Conservation (phyloP, 2,329 filamentous ascomycete genomes). For the Cyclaneusma minus region DNA sequence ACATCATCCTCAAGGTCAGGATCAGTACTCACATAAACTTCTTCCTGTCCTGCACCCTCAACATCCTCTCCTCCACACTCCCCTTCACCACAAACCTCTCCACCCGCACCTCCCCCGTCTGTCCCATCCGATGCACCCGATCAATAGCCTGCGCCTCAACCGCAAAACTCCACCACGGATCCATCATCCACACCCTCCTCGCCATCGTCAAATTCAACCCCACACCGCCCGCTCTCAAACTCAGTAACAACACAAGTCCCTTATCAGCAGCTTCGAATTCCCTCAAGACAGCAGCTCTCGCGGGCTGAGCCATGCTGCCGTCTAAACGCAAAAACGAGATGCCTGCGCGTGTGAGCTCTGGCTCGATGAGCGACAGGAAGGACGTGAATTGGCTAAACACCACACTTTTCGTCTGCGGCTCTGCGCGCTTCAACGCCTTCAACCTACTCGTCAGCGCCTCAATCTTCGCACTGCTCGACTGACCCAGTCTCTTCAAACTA, state of each 20-base stretch:
- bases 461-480: slow-evolving; percentile 75
- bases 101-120: slow-evolving; percentile 72
- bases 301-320: slow-evolving; percentile 76
- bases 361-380: slow-evolving; percentile 81
- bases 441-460: slow-evolving; percentile 64
- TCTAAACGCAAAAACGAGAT: slow-evolving; percentile 81
- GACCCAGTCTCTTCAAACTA: slow-evolving; percentile 42
- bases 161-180: slow-evolving; percentile 98
- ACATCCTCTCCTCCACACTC: slow-evolving; percentile 91
- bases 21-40: slow-evolving; percentile 67
- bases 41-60: slow-evolving; percentile 86
- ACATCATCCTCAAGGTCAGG: background rate
- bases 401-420: slow-evolving; percentile 68
- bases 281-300: slow-evolving; percentile 60
- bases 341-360: slow-evolving; percentile 54
- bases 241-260: slow-evolving; percentile 67
- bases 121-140: slow-evolving; percentile 92
- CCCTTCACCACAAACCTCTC: slow-evolving; percentile 77
- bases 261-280: slow-evolving; percentile 50
- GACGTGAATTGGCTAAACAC: slow-evolving; percentile 97
- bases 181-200: slow-evolving; percentile 94
- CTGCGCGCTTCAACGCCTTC: slow-evolving; percentile 46
- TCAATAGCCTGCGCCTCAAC: slow-evolving; percentile 96
- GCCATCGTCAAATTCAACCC: slow-evolving; percentile 86
- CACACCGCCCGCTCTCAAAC: slow-evolving; percentile 78